Evolutionary conservation across 805 yeast genomes (phyloP).

Genomic region (Teunomyces cretensis): DNA sequence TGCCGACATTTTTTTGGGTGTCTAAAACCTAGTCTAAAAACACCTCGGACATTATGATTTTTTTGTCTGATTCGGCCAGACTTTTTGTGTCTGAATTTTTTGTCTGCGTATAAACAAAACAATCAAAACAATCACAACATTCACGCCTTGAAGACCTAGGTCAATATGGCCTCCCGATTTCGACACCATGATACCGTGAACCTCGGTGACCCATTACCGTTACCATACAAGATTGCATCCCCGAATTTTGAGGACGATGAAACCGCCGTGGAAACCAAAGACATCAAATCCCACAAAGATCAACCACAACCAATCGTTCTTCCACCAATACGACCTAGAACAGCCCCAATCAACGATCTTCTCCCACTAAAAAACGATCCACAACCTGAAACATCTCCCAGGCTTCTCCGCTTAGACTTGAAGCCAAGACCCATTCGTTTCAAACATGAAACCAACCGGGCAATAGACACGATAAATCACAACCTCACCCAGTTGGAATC

Average conservation of each 20-base stretch:
- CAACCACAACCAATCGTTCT: background rate
- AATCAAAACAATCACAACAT: slow-evolving; percentile 3
- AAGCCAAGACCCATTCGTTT: background rate
- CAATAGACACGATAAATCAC: background rate
- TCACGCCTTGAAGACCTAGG: background rate
- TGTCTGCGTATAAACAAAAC: background rate
- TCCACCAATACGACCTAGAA: slow-evolving; percentile 2
- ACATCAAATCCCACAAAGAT: slow-evolving; percentile 7
- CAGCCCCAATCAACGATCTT: background rate
- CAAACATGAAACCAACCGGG: background rate
- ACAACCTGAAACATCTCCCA: background rate
- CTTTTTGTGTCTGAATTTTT: slow-evolving; percentile 3
- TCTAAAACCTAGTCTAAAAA: background rate
- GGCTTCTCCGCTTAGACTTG: background rate
- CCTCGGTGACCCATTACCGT: slow-evolving; percentile 38
- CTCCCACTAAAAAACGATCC: background rate
- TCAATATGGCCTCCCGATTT: slow-evolving; percentile 9
- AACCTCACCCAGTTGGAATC: background rate
- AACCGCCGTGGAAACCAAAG: slow-evolving; percentile 9
- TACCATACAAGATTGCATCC: slow-evolving; percentile 26
- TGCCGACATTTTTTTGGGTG: background rate
- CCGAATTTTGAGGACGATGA: slow-evolving; percentile 8
- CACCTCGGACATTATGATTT: too few relatives aligned
- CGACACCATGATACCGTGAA: slow-evolving; percentile 3
- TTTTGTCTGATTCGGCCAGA: background rate